Conservation (phyloP, 495 filamentous ascomycete species). For the Penicillium fimorum region DNA sequence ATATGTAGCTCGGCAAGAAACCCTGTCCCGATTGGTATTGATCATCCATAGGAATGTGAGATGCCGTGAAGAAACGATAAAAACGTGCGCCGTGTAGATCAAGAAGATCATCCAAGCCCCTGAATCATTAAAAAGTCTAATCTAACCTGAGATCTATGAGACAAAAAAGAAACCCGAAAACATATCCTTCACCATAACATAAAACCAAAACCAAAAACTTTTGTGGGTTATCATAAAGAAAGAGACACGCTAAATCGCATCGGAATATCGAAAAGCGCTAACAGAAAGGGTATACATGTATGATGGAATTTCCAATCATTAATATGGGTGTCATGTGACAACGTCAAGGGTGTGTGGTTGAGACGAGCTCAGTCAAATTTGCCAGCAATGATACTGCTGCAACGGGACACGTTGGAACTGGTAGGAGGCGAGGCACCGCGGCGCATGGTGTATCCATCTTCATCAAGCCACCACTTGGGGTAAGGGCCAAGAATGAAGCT, state of each 20-base stretch:
- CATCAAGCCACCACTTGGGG: slow-evolving; percentile 44
- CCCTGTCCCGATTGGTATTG: background rate
- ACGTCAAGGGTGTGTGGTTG: background rate
- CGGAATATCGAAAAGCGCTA: slow-evolving; percentile 14
- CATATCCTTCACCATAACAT: slow-evolving; percentile 1
- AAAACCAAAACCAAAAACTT: slow-evolving; percentile 18
- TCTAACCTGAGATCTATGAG: slow-evolving; percentile 14
- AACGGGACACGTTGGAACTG: slow-evolving; percentile 42
- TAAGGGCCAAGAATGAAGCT: slow-evolving; percentile 48
- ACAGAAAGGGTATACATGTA: slow-evolving; percentile 8
- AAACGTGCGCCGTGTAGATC: slow-evolving; percentile 17
- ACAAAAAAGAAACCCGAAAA: slow-evolving; percentile 1
- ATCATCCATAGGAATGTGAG: slow-evolving; percentile 6
- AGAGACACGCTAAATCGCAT: slow-evolving; percentile 27
- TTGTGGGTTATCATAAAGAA: slow-evolving; percentile 14
- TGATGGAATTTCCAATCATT: slow-evolving; percentile 6
- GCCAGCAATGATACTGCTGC: slow-evolving; percentile 38
- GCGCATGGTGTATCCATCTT: slow-evolving; percentile 40
- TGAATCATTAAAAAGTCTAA: slow-evolving; percentile 17
- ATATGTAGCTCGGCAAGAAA: background rate
- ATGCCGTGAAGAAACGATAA: background rate
- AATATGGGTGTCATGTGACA: background rate
- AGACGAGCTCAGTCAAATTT: slow-evolving; percentile 29
- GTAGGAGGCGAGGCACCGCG: slow-evolving; percentile 38
- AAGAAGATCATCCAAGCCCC: slow-evolving; percentile 16